These are phyloP conservation scores for Recurvomyces mirabilis DNA, from an alignment of 495 filamentous ascomycete species.

Conservation along the genomic window DNA sequence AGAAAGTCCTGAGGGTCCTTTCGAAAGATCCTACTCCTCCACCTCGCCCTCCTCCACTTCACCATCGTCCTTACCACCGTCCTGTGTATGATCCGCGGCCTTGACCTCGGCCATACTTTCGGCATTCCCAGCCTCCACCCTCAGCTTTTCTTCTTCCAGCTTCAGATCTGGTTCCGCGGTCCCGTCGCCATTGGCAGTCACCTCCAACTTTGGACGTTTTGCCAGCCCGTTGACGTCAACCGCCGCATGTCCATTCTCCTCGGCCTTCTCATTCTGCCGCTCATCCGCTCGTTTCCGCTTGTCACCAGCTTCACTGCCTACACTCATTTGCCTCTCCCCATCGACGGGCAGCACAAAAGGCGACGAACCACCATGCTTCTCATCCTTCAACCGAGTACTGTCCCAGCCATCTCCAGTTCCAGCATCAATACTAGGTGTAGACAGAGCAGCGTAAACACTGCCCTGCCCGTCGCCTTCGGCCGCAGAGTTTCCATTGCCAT, in stretches of 20 bases:
- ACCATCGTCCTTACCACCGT: background rate
- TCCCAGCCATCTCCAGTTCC: slow-evolving; percentile 6
- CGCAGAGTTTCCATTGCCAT: slow-evolving; percentile 1
- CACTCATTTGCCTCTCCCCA: slow-evolving; percentile 4
- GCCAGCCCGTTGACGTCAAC: background rate
- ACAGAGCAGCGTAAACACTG: slow-evolving; percentile 29
- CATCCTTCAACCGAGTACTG: slow-evolving; percentile 8
- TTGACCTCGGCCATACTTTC: slow-evolving; percentile 3
- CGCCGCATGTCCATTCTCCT: background rate
- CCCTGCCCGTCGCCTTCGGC: slow-evolving; percentile 17
- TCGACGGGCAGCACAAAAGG: background rate
- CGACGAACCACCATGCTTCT: background rate
- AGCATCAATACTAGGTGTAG: slow-evolving; percentile 3
- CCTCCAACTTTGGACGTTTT: slow-evolving; percentile 10
- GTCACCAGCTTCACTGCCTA: slow-evolving; percentile 11
- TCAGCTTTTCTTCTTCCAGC: slow-evolving; percentile 8
- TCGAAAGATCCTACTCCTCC: slow-evolving; percentile 23
- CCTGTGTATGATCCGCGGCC: background rate
- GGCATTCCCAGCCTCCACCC: slow-evolving; percentile 9
- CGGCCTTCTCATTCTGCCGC: background rate
- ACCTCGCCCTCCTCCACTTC: slow-evolving; percentile 25
- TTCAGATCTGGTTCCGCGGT: slow-evolving; percentile 6
- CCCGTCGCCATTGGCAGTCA: background rate
- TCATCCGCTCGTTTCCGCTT: slow-evolving; percentile 18
- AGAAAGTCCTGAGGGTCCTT: too few relatives aligned